Percentiles rank a stretch among this genome's conserved stretches.
phyloP scores from a whole-genome alignment of 495 filamentous ascomycete genomes.

The Bryoglossum gracile region DNA sequence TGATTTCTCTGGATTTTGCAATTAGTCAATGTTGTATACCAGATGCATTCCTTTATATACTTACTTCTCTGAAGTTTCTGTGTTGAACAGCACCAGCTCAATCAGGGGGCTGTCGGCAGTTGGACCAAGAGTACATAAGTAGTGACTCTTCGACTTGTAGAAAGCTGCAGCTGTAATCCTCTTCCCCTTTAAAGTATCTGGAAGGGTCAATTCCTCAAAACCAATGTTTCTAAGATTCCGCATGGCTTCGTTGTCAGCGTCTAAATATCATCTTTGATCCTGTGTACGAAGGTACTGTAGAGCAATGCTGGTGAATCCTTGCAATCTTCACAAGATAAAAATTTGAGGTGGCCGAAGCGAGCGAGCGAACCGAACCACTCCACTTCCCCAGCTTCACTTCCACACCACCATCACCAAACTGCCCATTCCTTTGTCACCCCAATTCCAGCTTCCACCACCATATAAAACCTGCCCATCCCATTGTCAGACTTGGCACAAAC shows the following conservation, averaged over 20 bases:
- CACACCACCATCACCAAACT: background rate
- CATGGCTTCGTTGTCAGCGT: conserved; percentile 39
- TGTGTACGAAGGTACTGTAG: too few relatives aligned
- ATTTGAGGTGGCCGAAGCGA: conserved; percentile 13
- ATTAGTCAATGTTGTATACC: too few relatives aligned
- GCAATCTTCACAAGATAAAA: conserved; percentile 15
- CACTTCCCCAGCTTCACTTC: conserved; percentile 17
- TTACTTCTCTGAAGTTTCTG: too few relatives aligned
- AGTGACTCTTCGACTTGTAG: conserved; percentile 63
- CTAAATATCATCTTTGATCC: conserved; percentile 13
- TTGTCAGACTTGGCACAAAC: too few relatives aligned
- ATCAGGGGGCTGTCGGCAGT: conserved; percentile 53
- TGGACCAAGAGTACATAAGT: conserved; percentile 72
- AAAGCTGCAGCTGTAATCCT: conserved; percentile 66
- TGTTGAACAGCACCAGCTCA: conserved; percentile 52
- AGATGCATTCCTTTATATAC: too few relatives aligned
- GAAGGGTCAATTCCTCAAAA: conserved; percentile 49
- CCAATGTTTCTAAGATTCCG: conserved; percentile 71
- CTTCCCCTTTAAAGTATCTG: conserved; percentile 39
- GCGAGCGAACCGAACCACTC: too few relatives aligned
- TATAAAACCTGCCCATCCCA: too few relatives aligned
- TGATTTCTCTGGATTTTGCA: conserved; percentile 8
- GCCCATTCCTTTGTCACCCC: background rate
- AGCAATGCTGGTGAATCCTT: too few relatives aligned
- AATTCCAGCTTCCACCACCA: background rate